phyloP scores from a whole-genome alignment of 2,329 filamentous ascomycete genomes.

The Cryphonectria nitschkei region DNA sequence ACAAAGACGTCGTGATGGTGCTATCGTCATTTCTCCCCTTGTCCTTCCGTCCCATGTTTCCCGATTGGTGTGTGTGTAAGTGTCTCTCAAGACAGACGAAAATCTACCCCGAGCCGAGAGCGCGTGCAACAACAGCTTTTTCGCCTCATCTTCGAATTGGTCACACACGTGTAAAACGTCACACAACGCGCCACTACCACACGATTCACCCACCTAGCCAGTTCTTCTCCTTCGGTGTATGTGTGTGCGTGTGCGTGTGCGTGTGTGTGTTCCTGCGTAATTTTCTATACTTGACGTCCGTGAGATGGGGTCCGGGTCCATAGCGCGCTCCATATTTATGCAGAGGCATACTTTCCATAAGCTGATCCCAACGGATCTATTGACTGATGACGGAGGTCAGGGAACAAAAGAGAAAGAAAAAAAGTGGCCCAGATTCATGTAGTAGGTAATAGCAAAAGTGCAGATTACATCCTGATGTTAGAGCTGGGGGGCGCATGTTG shows the following conservation, averaged over 20 bases:
- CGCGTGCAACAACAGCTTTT: not conserved
- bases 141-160: not conserved
- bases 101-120: conserved; percentile 4
- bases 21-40: not conserved
- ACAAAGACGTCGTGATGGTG: not conserved
- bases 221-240: not conserved
- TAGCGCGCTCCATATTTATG: not conserved
- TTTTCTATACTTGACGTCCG: not conserved
- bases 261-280: not conserved
- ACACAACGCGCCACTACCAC: conserved; percentile 6
- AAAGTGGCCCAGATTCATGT: not conserved
- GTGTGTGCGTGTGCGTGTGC: not conserved
- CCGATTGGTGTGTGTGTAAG: not conserved
- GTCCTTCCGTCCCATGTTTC: not conserved
- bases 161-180: not conserved
- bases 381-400: not conserved
- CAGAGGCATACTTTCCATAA: not conserved
- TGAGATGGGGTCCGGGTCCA: not conserved
- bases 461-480: not conserved
- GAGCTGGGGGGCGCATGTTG: not conserved
- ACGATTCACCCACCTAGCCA: not conserved
- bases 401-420: no score
- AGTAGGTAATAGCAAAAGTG: not conserved
- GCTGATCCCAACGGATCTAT: not conserved
- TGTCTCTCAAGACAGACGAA: conserved; percentile 1